phyloP scores from a whole-genome alignment of 2,329 filamentous ascomycete species.

The Akanthomyces dipterigenus region DNA sequence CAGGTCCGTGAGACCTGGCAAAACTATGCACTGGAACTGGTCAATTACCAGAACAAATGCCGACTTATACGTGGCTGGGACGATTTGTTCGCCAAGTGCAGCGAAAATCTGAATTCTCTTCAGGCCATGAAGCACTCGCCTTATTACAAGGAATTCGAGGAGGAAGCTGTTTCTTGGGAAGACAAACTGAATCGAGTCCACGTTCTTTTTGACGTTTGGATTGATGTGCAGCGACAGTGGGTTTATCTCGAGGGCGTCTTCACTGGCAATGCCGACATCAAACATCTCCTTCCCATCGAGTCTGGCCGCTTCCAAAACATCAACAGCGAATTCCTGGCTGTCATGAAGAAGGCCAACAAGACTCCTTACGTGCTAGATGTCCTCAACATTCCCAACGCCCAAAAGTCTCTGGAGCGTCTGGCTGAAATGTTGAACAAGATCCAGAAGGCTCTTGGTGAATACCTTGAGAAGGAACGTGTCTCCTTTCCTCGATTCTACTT shows the following conservation, averaged over 20 bases:
- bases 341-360: slow-evolving; percentile 99
- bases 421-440: slow-evolving; percentile 99
- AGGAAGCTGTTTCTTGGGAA: slow-evolving; percentile 94
- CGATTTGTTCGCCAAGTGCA: slow-evolving; percentile 96
- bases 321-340: slow-evolving; percentile 96
- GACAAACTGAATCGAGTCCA: slow-evolving; percentile 97
- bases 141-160: slow-evolving; percentile 99
- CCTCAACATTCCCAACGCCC: slow-evolving; percentile 88
- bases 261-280: slow-evolving; percentile 97
- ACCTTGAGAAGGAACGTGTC: slow-evolving; percentile 93
- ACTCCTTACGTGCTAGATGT: slow-evolving; percentile 94
- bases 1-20: slow-evolving; percentile 97
- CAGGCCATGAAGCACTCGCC: slow-evolving; percentile 99
- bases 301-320: slow-evolving; percentile 98
- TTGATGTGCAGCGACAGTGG: slow-evolving; percentile 99
- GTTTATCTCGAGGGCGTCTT: slow-evolving; percentile 99
- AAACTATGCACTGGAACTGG: slow-evolving; percentile 86
- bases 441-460: slow-evolving; percentile 96
- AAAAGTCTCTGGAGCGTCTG: slow-evolving; percentile 90
- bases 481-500: slow-evolving; percentile 99
- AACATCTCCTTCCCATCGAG: slow-evolving; percentile 92
- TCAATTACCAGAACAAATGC: slow-evolving; percentile 97
- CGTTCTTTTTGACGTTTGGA: slow-evolving; percentile 98
- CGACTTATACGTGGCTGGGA: slow-evolving; percentile 97
- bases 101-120: slow-evolving; percentile 93